Evolutionary conservation across 225 moss, liverwort and hornwort genomes (phyloP).

Genomic region (Physcomitrium patens): DNA sequence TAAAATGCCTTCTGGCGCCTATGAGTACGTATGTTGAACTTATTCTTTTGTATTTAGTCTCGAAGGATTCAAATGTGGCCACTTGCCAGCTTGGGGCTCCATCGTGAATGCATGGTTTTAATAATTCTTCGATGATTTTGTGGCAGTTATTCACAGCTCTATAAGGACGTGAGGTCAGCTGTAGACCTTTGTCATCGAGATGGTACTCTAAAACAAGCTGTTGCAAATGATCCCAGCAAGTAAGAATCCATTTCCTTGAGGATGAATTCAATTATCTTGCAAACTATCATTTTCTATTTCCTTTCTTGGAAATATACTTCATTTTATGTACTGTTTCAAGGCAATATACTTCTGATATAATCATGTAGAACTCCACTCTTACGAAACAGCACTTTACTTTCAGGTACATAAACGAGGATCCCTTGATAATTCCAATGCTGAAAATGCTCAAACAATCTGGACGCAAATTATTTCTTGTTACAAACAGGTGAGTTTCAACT

Average conservation of each 20-base stretch:
- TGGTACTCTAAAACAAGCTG: constrained; percentile 90
- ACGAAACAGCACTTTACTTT: constrained; percentile 12
- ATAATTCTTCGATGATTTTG: constrained; percentile 22
- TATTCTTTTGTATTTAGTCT: neutral
- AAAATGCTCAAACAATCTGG: constrained; percentile 93
- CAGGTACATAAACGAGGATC: constrained; percentile 92
- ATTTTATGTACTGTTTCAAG: too few species aligned
- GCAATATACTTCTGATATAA: neutral
- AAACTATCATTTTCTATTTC: neutral
- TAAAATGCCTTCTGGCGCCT: constrained; percentile 43
- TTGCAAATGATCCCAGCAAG: constrained; percentile 85
- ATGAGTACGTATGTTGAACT: constrained; percentile 53
- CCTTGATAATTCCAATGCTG: constrained; percentile 81
- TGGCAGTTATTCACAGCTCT: constrained; percentile 82
- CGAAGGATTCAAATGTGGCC: neutral
- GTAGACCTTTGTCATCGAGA: constrained; percentile 93
- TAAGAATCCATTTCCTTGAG: constrained; percentile 32
- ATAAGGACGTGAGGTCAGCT: constrained; percentile 84
- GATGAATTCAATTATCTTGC: neutral
- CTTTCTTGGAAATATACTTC: too few species aligned
- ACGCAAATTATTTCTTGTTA: constrained; percentile 87
- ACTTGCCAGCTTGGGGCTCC: constrained; percentile 5
- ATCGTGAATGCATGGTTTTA: constrained; percentile 12
- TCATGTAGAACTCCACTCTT: constrained; percentile 19
- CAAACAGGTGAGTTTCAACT: constrained; percentile 68